Evolutionary conservation across 768 basidiomycete genomes (phyloP).

Genomic region (Leccinum rimulosum): DNA sequence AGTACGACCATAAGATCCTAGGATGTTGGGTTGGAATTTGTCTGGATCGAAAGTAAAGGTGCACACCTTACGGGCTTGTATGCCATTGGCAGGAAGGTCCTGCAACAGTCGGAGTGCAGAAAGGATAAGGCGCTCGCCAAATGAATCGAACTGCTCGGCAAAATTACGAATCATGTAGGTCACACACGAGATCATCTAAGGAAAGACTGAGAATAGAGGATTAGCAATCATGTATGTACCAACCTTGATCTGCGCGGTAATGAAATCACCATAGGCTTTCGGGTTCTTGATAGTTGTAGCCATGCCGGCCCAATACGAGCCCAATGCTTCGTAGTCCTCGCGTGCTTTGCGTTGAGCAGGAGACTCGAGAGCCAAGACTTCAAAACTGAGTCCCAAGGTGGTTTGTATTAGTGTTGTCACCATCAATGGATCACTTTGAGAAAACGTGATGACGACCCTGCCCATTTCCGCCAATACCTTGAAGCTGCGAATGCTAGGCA

Average conservation of each 20-base stretch:
- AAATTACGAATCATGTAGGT: conserved; percentile 82
- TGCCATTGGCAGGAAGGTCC: conserved; percentile 87
- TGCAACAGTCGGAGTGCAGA: conserved; percentile 85
- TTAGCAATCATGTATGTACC: neutral
- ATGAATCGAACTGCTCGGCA: conserved; percentile 62
- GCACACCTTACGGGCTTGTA: conserved; percentile 74
- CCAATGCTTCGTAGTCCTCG: conserved; percentile 77
- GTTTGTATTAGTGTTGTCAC: conserved; percentile 65
- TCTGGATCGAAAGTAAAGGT: neutral
- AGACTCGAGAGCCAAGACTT: conserved; percentile 73
- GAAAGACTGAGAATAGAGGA: conserved; percentile 6
- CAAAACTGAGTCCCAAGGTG: conserved; percentile 76
- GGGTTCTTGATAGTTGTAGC: conserved; percentile 72
- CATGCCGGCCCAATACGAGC: conserved; percentile 80
- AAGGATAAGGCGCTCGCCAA: conserved; percentile 78
- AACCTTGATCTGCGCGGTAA: conserved; percentile 90
- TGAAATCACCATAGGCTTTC: conserved; percentile 75
- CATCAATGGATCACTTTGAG: conserved; percentile 71
- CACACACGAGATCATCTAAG: conserved; percentile 85
- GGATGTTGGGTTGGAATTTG: neutral
- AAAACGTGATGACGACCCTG: conserved; percentile 86
- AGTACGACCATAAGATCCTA: conserved; percentile 93
- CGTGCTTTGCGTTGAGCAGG: conserved; percentile 78
- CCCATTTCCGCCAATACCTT: conserved; percentile 94
- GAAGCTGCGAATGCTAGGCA: conserved; percentile 82